Evolutionary conservation across 2,329 filamentous ascomycete species (phyloP).

Genomic region (Didymella keratinophila): DNA sequence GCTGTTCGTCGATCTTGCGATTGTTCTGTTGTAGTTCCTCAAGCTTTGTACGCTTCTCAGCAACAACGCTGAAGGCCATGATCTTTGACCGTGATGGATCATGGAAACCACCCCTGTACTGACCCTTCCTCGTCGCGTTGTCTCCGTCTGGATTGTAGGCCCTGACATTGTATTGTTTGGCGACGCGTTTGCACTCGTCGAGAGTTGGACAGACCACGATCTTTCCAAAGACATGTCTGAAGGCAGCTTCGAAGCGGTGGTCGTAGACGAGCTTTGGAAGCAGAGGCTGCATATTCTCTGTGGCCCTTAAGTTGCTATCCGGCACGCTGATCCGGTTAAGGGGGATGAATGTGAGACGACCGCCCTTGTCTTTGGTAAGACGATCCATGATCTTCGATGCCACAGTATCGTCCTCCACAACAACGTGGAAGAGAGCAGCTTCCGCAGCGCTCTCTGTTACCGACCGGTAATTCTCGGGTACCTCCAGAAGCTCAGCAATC

Average conservation of each 20-base stretch:
- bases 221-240: slow-evolving; percentile 94
- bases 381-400: slow-evolving; percentile 82
- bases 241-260: slow-evolving; percentile 78
- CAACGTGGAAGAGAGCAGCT: slow-evolving; percentile 91
- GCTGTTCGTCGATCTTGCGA: slow-evolving; percentile 70
- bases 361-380: slow-evolving; percentile 79
- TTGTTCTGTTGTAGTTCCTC: slow-evolving; percentile 72
- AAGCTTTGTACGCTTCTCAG: slow-evolving; percentile 76
- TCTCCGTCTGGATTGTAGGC: slow-evolving; percentile 96
- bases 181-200: slow-evolving; percentile 86
- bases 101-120: slow-evolving; percentile 92
- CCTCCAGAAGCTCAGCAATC: slow-evolving; percentile 88
- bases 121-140: slow-evolving; percentile 92
- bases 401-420: slow-evolving; percentile 90
- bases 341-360: slow-evolving; percentile 93
- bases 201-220: slow-evolving; percentile 93
- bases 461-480: slow-evolving; percentile 82
- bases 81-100: slow-evolving; percentile 86
- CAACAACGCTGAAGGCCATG: slow-evolving; percentile 79
- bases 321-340: slow-evolving; percentile 80
- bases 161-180: slow-evolving; percentile 87
- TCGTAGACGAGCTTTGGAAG: slow-evolving; percentile 86
- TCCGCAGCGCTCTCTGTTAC: slow-evolving; percentile 94
- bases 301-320: slow-evolving; percentile 78
- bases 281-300: slow-evolving; percentile 86